These are phyloP conservation scores for Fusarium acutatum DNA, from an alignment of 2,329 filamentous ascomycete species.

Conservation along the genomic window DNA sequence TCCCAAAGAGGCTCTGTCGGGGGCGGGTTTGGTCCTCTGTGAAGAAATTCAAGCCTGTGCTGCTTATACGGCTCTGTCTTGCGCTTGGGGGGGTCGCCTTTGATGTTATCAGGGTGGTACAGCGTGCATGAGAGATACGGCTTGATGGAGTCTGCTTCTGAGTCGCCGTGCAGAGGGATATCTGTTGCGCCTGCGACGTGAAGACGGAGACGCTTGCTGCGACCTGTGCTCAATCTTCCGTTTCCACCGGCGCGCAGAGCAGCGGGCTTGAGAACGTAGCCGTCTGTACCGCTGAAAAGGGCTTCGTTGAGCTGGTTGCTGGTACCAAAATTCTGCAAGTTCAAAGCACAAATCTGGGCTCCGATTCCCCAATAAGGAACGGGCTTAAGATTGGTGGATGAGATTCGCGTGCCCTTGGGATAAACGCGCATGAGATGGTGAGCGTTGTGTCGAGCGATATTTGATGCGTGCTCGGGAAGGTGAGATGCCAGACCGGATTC, in stretches of 20 bases:
- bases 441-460: conserved; percentile 68
- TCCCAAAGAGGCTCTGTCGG: conserved; percentile 72
- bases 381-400: conserved; percentile 70
- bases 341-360: conserved; percentile 74
- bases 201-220: conserved; percentile 61
- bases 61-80: conserved; percentile 70
- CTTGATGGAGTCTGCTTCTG: conserved; percentile 62
- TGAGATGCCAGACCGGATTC: conserved; percentile 65
- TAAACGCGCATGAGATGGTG: conserved; percentile 75
- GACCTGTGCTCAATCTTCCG: conserved; percentile 57
- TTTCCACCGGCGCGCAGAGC: conserved; percentile 64
- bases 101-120: conserved; percentile 63
- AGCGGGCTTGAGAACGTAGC: conserved; percentile 72
- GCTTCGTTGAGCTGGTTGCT: conserved; percentile 75
- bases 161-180: conserved; percentile 62
- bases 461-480: conserved; percentile 55
- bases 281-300: conserved; percentile 70
- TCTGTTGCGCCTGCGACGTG: conserved; percentile 70
- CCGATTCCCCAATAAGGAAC: conserved; percentile 73
- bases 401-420: conserved; percentile 74
- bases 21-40: conserved; percentile 65
- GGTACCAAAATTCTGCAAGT: conserved; percentile 74
- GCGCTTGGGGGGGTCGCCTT: conserved; percentile 62
- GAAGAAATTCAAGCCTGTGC: conserved; percentile 64
- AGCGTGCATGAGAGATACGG: conserved; percentile 74